phyloP scores from a whole-genome alignment of 1,284 basidiomycete species.

The Austroboletus novae-zelandiae region DNA sequence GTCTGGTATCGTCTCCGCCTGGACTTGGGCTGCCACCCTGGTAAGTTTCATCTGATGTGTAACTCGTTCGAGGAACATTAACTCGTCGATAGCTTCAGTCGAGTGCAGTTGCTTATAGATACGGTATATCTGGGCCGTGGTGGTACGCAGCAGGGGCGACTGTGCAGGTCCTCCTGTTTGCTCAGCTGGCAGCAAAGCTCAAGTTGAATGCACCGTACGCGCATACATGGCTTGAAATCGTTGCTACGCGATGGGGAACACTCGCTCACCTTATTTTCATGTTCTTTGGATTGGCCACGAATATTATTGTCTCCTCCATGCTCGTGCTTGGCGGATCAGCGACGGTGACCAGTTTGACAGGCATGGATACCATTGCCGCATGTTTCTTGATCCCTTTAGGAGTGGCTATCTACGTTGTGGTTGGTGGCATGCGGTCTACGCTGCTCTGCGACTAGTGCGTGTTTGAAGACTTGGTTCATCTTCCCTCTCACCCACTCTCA shows the following conservation, averaged over 20 bases:
- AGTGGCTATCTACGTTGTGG: slow-evolving; percentile 58
- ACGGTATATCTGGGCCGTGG: slow-evolving; percentile 71
- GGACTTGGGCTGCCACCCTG: slow-evolving; percentile 81
- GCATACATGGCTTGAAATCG: slow-evolving; percentile 58
- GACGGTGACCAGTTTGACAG: slow-evolving; percentile 77
- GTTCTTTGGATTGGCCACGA: slow-evolving; percentile 77
- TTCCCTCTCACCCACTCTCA: slow-evolving; percentile 20
- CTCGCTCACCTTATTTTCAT: slow-evolving; percentile 74
- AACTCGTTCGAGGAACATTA: neutral
- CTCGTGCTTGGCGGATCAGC: slow-evolving; percentile 69
- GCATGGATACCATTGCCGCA: slow-evolving; percentile 79
- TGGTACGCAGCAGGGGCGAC: slow-evolving; percentile 73
- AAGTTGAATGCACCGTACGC: slow-evolving; percentile 69
- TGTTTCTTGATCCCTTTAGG: slow-evolving; percentile 74
- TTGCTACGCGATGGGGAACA: slow-evolving; percentile 71
- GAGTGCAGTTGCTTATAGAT: slow-evolving; percentile 81
- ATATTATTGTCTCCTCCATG: slow-evolving; percentile 70
- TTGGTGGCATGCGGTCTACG: slow-evolving; percentile 63
- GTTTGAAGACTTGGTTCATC: slow-evolving; percentile 6
- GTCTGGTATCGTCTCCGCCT: slow-evolving; percentile 82
- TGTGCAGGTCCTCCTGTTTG: slow-evolving; percentile 73
- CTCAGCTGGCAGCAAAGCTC: slow-evolving; percentile 69
- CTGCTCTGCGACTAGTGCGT: slow-evolving; percentile 59
- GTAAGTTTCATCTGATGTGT: slow-evolving; percentile 35
- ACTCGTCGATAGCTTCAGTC: slow-evolving; percentile 58